Evolutionary conservation across 768 basidiomycete genomes (phyloP), one percentile per base, ranked within the genome.

Genomic region (Amanita polypyramis): DNA sequence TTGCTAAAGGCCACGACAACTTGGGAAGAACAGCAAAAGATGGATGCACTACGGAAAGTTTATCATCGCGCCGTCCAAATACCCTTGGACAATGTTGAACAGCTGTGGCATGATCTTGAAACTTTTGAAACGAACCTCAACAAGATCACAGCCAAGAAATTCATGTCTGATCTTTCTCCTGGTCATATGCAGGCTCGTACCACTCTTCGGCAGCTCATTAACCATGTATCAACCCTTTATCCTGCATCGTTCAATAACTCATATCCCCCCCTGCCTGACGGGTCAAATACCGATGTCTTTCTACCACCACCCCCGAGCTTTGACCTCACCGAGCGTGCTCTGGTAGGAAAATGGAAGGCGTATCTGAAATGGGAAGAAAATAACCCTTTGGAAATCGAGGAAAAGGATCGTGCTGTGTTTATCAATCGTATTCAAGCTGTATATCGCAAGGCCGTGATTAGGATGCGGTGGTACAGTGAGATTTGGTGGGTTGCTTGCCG

Each of bases 21-120:
- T 15, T 97, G 94, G 93, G 95, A 98, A 62, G 82, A 86, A 54
- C 89, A 93, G 57, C 90, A 95, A 60, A 91, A 92, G 62, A 93
- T 92, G 85, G 95, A 96, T 55, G 77, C 81, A 1, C 70, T 98
- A 3, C 80, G 96, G 50, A 90, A 88, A 61, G 82, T 88, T 1
- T 96, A 96, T 66, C 90, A 94, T 58, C 81, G 90, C 43, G 95
- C 91, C 2, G 86, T 98, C 17, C 88, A 91, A 59, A 90, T 96
- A 27, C 96, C 96, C 0, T 75, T 98, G 55, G 87, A 92, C 61
- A 93, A 93, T 58, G 80, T 97, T 56, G 94, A 97, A 60, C 73
- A 73, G 33, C 72, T 99, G 15, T 99, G 96, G 96, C 80, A 85
- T 56, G 92, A 96, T 45, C 84, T 91, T 52, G 92, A 97, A 63